A percentile compares a stretch with the other conserved stretches of the same genome.
Conservation (phyloP, 257 asterid species). For the Nicotiana otophora region DNA sequence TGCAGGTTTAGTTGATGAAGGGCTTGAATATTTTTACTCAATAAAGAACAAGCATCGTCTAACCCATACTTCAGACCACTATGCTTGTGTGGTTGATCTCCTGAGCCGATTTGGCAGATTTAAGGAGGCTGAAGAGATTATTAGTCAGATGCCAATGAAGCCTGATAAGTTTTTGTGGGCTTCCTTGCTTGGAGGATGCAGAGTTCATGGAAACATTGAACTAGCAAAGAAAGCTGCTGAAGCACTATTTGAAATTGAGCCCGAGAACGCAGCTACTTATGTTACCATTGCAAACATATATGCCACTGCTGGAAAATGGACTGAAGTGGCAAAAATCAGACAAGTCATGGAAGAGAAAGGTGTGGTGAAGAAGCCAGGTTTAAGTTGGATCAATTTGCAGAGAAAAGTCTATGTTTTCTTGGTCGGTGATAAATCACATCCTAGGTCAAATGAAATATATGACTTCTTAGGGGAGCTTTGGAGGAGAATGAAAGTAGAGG, state of each 20-base stretch:
- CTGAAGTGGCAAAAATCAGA: conserved; percentile 53
- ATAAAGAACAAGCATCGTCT: conserved; percentile 44
- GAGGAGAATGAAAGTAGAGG: conserved; percentile 66
- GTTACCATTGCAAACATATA: conserved; percentile 68
- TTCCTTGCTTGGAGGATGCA: conserved; percentile 70
- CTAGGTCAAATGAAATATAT: conserved; percentile 37
- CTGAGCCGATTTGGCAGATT: conserved; percentile 67
- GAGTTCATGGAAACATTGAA: conserved; percentile 58
- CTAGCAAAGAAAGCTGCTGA: conserved; percentile 52
- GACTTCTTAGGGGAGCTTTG: conserved; percentile 41
- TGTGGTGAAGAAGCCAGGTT: conserved; percentile 63
- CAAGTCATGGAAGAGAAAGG: conserved; percentile 56
- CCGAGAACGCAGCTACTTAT: conserved; percentile 68
- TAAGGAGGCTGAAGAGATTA: conserved; percentile 57
- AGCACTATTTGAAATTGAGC: conserved; percentile 51
- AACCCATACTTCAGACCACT: conserved; percentile 54
- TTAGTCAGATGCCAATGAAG: conserved; percentile 47
- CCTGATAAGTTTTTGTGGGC: conserved; percentile 71
- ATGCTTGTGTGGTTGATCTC: conserved; percentile 66
- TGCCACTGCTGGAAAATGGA: conserved; percentile 61
- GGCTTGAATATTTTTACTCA: conserved; percentile 57
- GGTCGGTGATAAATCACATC: conserved; percentile 56
- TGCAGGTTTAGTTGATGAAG: conserved; percentile 72
- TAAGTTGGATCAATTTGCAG: conserved; percentile 55
- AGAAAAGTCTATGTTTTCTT: conserved; percentile 44